Evolutionary conservation across 1,284 basidiomycete genomes (phyloP).

Genomic region (Amylostereum chailletii): DNA sequence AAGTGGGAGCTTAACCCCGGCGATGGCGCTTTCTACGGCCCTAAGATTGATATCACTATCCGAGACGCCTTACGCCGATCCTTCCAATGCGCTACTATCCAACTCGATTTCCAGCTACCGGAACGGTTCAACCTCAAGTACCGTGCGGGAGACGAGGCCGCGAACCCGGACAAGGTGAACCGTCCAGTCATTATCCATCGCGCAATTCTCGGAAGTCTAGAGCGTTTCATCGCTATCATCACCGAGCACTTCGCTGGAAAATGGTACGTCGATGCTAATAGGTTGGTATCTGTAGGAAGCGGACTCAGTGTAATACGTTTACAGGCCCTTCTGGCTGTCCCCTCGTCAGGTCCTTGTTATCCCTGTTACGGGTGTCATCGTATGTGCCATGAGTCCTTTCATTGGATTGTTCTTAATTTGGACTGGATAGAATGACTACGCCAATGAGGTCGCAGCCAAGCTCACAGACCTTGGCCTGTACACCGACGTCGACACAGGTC

Average conservation of each 20-base stretch:
- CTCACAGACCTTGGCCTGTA: conserved; percentile 73
- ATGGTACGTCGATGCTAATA: conserved; percentile 53
- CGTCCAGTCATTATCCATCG: conserved; percentile 98
- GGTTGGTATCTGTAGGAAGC: background rate
- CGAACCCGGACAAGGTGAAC: conserved; percentile 46
- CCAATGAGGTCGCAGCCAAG: conserved; percentile 65
- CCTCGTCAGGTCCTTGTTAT: conserved; percentile 94
- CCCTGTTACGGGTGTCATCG: conserved; percentile 59
- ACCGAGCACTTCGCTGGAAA: conserved; percentile 98
- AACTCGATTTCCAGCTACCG: conserved; percentile 99
- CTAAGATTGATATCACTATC: conserved; percentile 98
- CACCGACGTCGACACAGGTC: conserved; percentile 88
- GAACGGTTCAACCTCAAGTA: conserved; percentile 95
- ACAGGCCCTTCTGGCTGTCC: conserved; percentile 94
- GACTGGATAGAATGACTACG: conserved; percentile 78
- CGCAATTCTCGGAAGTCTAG: conserved; percentile 90
- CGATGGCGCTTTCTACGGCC: conserved; percentile 96
- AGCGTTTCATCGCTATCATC: conserved; percentile 95
- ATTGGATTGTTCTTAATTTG: background rate
- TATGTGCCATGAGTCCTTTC: conserved; percentile 35
- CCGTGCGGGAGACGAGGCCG: conserved; percentile 64
- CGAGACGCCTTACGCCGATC: conserved; percentile 87
- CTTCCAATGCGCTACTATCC: conserved; percentile 98
- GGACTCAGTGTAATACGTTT: conserved; percentile 2
- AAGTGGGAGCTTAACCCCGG: conserved; percentile 94